phyloP scores from a whole-genome alignment of 2,329 filamentous ascomycete species.

The Trichothecium sympodiale region DNA sequence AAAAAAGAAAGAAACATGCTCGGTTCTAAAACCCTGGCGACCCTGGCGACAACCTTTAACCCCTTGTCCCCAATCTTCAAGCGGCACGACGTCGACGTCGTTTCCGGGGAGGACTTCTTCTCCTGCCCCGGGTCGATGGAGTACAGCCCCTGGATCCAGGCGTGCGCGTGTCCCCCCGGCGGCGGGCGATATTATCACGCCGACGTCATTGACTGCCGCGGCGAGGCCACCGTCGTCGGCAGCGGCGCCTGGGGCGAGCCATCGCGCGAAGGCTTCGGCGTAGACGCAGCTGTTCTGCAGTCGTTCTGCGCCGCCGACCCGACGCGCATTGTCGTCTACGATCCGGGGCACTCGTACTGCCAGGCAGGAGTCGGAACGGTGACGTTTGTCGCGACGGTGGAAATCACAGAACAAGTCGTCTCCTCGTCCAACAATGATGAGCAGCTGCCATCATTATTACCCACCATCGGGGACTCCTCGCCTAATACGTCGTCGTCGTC shows the following conservation, averaged over 20 bases:
- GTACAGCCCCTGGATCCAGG: conserved; percentile 25
- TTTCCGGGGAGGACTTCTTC: no score
- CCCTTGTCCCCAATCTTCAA: no score
- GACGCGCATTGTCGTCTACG: conserved; percentile 22
- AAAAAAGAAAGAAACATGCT: no score
- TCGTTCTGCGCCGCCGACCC: conserved; percentile 23
- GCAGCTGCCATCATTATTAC: conserved; percentile 12
- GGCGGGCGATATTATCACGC: conserved; percentile 27
- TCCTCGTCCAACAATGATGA: conserved; percentile 11
- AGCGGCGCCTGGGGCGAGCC: conserved; percentile 25
- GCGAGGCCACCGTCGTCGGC: conserved; percentile 10
- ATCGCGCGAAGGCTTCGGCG: neutral
- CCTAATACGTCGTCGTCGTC: no score
- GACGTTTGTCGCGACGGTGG: conserved; percentile 20
- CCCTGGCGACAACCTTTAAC: no score
- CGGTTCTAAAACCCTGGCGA: no score
- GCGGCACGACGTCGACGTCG: conserved; percentile 6
- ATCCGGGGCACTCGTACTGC: conserved; percentile 22
- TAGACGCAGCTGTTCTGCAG: conserved; percentile 16
- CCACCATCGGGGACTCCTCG: no score
- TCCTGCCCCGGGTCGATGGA: conserved; percentile 22
- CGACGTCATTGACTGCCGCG: conserved; percentile 14
- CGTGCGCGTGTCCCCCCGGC: conserved; percentile 32
- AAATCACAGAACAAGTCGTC: conserved; percentile 15
- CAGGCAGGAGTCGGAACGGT: conserved; percentile 20